phyloP scores from a whole-genome alignment of 1,139 yeast genomes.

The Trichomonascaceae sp. region DNA sequence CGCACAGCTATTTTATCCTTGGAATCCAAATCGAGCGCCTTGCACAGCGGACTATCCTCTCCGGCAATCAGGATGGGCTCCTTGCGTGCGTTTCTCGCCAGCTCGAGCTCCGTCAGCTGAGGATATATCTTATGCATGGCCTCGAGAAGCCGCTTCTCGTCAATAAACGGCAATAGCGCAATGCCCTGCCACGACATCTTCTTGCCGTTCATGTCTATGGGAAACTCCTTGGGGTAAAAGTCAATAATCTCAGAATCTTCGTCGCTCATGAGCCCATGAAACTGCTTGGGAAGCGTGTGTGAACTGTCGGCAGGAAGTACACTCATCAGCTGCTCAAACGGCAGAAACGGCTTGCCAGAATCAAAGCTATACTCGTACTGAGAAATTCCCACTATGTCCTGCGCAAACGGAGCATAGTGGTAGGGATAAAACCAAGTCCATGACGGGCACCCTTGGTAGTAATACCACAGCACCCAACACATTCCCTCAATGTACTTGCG shows the following conservation, averaged over 20 bases:
- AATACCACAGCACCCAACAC: slow-evolving; percentile 86
- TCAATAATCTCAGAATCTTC: slow-evolving; percentile 76
- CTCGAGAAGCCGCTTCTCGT: slow-evolving; percentile 55
- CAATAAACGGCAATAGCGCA: slow-evolving; percentile 81
- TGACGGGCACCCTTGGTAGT: slow-evolving; percentile 95
- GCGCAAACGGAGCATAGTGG: slow-evolving; percentile 96
- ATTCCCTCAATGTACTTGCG: slow-evolving; percentile 81
- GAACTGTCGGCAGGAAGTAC: slow-evolving; percentile 95
- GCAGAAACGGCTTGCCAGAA: slow-evolving; percentile 71
- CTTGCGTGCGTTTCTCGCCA: slow-evolving; percentile 38
- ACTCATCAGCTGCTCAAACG: slow-evolving; percentile 94
- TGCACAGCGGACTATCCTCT: slow-evolving; percentile 14
- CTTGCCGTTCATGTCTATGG: slow-evolving; percentile 91
- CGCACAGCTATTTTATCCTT: slow-evolving; percentile 15
- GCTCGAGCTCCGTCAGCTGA: slow-evolving; percentile 54
- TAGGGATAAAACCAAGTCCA: slow-evolving; percentile 98
- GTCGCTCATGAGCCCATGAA: slow-evolving; percentile 72
- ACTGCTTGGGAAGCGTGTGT: slow-evolving; percentile 77
- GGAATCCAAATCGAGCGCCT: slow-evolving; percentile 13
- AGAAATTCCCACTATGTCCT: slow-evolving; percentile 57
- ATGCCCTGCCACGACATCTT: slow-evolving; percentile 95
- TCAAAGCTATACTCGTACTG: slow-evolving; percentile 51
- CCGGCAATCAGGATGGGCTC: slow-evolving; percentile 25
- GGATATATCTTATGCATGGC: slow-evolving; percentile 58
- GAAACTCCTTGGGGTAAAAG: slow-evolving; percentile 80